Percentiles rank a stretch among this genome's conserved stretches.
These are phyloP conservation scores for Diaporthe velutina DNA, from an alignment of 2,329 filamentous ascomycete species.

Conservation along the genomic window DNA sequence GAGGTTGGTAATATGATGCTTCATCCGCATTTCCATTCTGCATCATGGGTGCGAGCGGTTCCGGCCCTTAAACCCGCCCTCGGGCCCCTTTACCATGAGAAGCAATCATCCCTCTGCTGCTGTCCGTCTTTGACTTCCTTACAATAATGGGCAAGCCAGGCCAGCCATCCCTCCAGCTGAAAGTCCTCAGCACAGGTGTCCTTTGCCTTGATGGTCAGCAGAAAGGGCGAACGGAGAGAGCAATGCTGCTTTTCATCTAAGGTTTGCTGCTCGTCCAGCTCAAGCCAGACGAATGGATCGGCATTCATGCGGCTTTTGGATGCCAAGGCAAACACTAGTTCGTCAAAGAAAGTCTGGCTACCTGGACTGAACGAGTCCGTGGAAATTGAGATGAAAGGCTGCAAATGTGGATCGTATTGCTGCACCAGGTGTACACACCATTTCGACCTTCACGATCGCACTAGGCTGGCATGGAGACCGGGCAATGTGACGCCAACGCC, in stretches of 20 bases:
- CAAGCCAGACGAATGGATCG: not conserved
- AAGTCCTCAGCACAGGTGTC: not conserved
- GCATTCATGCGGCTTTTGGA: conserved; percentile 17
- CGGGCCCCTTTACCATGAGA: not conserved
- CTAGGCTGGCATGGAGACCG: not conserved
- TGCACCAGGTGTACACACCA: not conserved
- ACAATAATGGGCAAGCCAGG: conserved; percentile 8
- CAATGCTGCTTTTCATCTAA: conserved; percentile 23
- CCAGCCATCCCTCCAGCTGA: not conserved
- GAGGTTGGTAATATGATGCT: not conserved
- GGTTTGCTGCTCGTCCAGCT: conserved; percentile 34
- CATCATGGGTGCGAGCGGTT: conserved; percentile 23
- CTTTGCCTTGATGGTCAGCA: not conserved
- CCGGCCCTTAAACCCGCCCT: conserved; percentile 22
- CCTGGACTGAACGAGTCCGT: not conserved
- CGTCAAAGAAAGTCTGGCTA: conserved; percentile 7
- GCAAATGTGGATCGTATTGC: not conserved
- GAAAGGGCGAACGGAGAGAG: not conserved
- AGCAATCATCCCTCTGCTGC: not conserved
- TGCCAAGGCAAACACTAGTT: conserved; percentile 32
- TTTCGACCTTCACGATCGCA: not conserved
- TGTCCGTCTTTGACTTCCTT: not conserved
- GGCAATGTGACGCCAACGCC: not conserved
- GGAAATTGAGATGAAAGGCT: not conserved
- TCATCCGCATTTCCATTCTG: not conserved